Evolutionary conservation across 352 stramenopile species (phyloP).

Genomic region (Globisporangium nodosum): DNA sequence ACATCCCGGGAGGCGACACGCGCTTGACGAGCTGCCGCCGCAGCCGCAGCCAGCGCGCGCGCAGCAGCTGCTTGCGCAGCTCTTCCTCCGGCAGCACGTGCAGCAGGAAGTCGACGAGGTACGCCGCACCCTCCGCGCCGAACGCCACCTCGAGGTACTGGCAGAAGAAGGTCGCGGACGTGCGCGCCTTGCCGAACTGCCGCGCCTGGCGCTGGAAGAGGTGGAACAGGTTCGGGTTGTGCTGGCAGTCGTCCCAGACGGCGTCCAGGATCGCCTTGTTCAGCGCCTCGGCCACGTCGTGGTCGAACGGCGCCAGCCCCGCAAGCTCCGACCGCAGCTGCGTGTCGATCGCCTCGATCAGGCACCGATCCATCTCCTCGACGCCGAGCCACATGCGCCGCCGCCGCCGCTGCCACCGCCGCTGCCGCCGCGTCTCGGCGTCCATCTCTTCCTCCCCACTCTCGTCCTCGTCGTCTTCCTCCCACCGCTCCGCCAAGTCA

Average conservation of each 20-base stretch:
- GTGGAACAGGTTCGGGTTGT: constrained; percentile 81
- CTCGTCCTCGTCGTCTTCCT: background rate
- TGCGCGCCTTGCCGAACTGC: constrained; percentile 66
- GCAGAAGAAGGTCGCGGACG: constrained; percentile 52
- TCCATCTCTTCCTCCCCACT: background rate
- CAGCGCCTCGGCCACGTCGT: constrained; percentile 54
- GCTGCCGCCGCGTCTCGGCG: constrained; percentile 6
- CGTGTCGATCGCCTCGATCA: constrained; percentile 57
- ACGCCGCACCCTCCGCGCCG: constrained; percentile 56
- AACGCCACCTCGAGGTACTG: constrained; percentile 83
- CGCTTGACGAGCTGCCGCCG: constrained; percentile 54
- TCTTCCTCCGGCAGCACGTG: constrained; percentile 67
- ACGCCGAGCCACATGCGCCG: constrained; percentile 61
- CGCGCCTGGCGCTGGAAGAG: constrained; percentile 75
- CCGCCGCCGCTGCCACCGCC: constrained; percentile 21
- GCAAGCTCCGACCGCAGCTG: constrained; percentile 29
- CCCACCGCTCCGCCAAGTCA: background rate
- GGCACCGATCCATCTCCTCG: constrained; percentile 67
- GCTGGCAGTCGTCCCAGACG: constrained; percentile 80
- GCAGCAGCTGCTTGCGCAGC: constrained; percentile 55
- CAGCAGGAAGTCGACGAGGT: constrained; percentile 80
- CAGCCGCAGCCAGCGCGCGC: constrained; percentile 64
- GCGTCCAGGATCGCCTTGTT: constrained; percentile 74
- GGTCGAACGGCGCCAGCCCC: constrained; percentile 44
- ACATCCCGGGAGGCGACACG: constrained; percentile 23